Conservation (phyloP, 164 flowering plant genomes). For the Chloranthus sessilifolius region DNA sequence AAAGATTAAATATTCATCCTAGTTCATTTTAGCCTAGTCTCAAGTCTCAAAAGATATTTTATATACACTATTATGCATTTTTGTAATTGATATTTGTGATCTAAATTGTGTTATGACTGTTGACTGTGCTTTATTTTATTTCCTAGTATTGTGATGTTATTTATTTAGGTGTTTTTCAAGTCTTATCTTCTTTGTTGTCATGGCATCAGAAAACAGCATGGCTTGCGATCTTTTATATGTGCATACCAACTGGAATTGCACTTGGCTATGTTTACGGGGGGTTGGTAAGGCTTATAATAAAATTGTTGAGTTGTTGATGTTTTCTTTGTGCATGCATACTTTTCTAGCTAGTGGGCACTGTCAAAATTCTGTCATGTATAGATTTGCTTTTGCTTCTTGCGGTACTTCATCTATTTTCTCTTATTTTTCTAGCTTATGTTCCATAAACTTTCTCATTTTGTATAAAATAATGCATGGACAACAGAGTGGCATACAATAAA, state of each 20-base stretch:
- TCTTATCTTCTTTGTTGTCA: neutral
- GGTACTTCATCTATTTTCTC: no score
- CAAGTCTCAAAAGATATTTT: no score
- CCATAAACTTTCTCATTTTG: no score
- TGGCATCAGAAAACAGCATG: slow-evolving; percentile 58
- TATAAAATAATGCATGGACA: no score
- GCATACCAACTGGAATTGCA: slow-evolving; percentile 69
- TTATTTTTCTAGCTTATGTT: no score
- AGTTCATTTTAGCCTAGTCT: no score
- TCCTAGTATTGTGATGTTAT: neutral
- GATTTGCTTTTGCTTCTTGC: no score
- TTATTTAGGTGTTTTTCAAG: neutral
- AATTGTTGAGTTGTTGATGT: neutral
- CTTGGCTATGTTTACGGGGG: slow-evolving; percentile 78
- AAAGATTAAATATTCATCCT: no score
- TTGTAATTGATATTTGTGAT: neutral
- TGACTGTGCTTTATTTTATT: neutral
- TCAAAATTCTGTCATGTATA: no score
- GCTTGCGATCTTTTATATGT: slow-evolving; percentile 72
- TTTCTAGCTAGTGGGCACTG: no score
- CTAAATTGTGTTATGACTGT: neutral
- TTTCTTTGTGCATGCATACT: neutral
- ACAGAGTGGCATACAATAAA: no score
- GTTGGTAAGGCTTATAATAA: slow-evolving; percentile 42
- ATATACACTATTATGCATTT: no score